Base-by-base conservation (phyloP, 2,329 filamentous ascomycete species). In the Akanthomyces muscarius region DNA sequence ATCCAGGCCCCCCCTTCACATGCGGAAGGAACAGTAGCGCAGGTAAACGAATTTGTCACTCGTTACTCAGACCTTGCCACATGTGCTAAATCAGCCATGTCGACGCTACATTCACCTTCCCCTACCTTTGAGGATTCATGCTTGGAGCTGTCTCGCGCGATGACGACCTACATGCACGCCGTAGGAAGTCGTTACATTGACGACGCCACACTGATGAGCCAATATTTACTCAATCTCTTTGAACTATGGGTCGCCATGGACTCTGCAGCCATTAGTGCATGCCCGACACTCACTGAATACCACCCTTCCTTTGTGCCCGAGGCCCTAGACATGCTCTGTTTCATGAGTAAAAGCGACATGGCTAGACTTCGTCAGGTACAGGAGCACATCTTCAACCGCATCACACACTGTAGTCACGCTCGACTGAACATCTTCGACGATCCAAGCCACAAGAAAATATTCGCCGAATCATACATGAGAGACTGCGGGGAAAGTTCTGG, bases 171-270 rank as follows among this genome's bases (percentile, higher is more conserved):
- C n/a, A 21, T 66, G 36, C 14, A 23, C 0, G 64, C 36, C 5
- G 61, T 66, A 1, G 65, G 63, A 11, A 45, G 61, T 8, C 38
- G 66, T 1, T 78, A 82, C 58, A 64, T 80, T 0, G 44, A 68
- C 0, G 57, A 65, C 1, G 73, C 77, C 2, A 65, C 69, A 0
- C 66, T 73, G 0, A 67, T 67, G 63, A 71, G 69, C 25, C 63
- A 55, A 2, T 54, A 67, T 38, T 71, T 89, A 0, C 75, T 90
- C 1, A 78, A 74, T 8, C 50, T 85, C 0, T 79, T 89, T 68
- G 81, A 85, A 56, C 66, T 87, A 0, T 90, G 86, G 87, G 69
- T 82, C 3, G 67, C 70, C 1, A 78, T 89, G 70, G 88, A 90
- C 65, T 67, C 73, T 13, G 71, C 69, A n/a, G 80, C 81, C 0